Base-by-base conservation (phyloP, 2,329 filamentous ascomycete species). In the Colletotrichum eleusines region DNA sequence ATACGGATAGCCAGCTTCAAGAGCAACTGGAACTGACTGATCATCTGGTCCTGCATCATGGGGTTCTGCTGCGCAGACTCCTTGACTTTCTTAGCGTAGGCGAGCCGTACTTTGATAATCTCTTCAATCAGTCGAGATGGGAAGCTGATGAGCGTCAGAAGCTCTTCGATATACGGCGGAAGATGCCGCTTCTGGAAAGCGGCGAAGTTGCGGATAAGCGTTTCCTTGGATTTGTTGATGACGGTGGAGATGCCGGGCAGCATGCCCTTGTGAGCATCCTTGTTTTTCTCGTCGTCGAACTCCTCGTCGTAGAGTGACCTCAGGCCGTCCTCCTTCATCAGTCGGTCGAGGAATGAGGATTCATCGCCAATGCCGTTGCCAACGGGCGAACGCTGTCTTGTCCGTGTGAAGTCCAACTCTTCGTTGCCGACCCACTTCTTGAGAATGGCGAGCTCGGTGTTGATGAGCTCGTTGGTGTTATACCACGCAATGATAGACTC, bases 41-140 rank as follows among this genome's bases (percentile, higher is more conserved):
- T 98, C 93, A 98, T 97, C 82, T 98, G 95, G 78, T 98, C 95
- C 72, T 97, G 93, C 87, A 99, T 94, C 84, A 99, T 92, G 33
- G 93, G 88, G 74, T 95, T 97, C 79, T 97, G 94, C 82, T 96
- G 93, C 1, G 94, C 92, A 12, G 94, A 94, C 77, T 98, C 95
- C 82, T 95, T 97, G 90, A 98, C 97, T 80, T 94, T 95, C 82
- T 91, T 94, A 23, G 95, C 95, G 80, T 98, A 98, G 12, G 91
- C 93, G 35, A 98, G 87, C 69, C 96, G 92, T 75, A 97, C 92
- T 63, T 92, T 92, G 78, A 98, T 98, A 77, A 99, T 97, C 79
- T 98, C 96, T 81, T 98, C 94, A 50, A 99, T 96, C 44, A 99
- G 87, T 11, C 96, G 92, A 1, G 95, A 97, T 1, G 96, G 96